These are phyloP conservation scores for Trichosporon ovoides DNA, from an alignment of 1,284 basidiomycete species.

Conservation along the genomic window DNA sequence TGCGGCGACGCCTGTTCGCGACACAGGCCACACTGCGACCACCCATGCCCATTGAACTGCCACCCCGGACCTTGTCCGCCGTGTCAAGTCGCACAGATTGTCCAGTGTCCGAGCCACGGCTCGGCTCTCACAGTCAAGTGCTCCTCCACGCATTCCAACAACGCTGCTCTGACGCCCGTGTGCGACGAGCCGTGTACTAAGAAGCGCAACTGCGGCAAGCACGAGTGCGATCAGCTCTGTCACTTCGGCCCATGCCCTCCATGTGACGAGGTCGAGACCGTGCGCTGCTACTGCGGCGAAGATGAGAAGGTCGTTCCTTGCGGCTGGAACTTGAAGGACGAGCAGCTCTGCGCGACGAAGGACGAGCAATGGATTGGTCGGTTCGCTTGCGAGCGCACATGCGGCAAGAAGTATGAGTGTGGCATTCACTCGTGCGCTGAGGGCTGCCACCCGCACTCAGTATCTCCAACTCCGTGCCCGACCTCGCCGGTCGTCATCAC, in stretches of 20 bases:
- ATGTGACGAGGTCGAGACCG: constrained; percentile 57
- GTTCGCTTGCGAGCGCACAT: constrained; percentile 61
- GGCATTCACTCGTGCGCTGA: constrained; percentile 65
- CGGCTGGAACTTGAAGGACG: constrained; percentile 55
- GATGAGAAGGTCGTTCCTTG: constrained; percentile 60
- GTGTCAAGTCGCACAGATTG: constrained; percentile 54
- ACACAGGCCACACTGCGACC: constrained; percentile 55
- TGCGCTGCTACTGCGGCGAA: constrained; percentile 72
- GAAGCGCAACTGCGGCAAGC: constrained; percentile 62
- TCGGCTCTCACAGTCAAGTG: constrained; percentile 64
- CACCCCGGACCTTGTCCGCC: constrained; percentile 77
- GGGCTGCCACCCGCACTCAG: constrained; percentile 63
- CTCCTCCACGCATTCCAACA: constrained; percentile 48
- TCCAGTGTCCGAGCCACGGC: constrained; percentile 64
- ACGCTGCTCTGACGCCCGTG: constrained; percentile 52
- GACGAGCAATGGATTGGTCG: constrained; percentile 60
- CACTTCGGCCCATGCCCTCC: constrained; percentile 66
- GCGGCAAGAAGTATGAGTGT: constrained; percentile 69
- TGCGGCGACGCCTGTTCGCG: constrained; percentile 74
- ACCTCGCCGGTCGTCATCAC: constrained; percentile 62
- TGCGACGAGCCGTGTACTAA: constrained; percentile 65
- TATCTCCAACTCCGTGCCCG: constrained; percentile 61
- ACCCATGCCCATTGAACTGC: constrained; percentile 65
- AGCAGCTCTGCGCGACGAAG: constrained; percentile 32
- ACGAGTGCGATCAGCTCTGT: constrained; percentile 55